These are phyloP conservation scores for Aspergillus panamensis DNA, from an alignment of 495 filamentous ascomycete species.

Conservation along the genomic window DNA sequence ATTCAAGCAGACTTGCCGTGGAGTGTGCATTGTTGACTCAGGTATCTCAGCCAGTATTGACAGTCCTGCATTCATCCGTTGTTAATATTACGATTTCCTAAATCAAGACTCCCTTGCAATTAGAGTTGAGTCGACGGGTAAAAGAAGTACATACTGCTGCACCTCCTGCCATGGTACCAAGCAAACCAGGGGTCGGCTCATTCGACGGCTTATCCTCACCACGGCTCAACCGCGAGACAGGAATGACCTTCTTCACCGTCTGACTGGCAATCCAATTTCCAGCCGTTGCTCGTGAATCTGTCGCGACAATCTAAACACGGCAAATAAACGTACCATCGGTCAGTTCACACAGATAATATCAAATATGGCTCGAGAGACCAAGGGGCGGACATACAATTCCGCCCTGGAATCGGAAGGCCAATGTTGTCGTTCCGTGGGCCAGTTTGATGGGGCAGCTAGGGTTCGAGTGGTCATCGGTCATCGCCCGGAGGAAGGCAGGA, in stretches of 20 bases:
- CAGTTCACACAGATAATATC: background rate
- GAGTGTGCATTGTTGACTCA: conserved; percentile 97
- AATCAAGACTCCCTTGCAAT: background rate
- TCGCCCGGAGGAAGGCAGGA: conserved; percentile 89
- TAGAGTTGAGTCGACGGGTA: background rate
- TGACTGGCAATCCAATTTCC: conserved; percentile 99
- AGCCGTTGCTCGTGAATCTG: conserved; percentile 92
- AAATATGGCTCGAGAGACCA: background rate
- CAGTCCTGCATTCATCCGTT: conserved; percentile 62
- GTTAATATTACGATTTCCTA: conserved; percentile 12
- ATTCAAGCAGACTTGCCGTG: conserved; percentile 52
- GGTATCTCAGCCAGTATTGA: conserved; percentile 98
- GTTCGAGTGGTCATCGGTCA: conserved; percentile 95
- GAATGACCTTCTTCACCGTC: conserved; percentile 98
- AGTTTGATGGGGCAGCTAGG: conserved; percentile 97
- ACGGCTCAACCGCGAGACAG: conserved; percentile 47
- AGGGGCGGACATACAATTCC: conserved; percentile 61
- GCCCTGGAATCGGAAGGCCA: conserved; percentile 95
- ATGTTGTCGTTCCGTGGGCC: conserved; percentile 97
- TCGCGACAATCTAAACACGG: conserved; percentile 70
- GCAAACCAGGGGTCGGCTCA: conserved; percentile 72
- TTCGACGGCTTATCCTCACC: conserved; percentile 56
- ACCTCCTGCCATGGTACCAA: conserved; percentile 98
- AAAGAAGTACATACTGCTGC: conserved; percentile 63
- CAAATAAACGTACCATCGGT: background rate